These are phyloP conservation scores for Penicillium sp. DNA, from an alignment of 2,329 filamentous ascomycete species.

Conservation along the genomic window DNA sequence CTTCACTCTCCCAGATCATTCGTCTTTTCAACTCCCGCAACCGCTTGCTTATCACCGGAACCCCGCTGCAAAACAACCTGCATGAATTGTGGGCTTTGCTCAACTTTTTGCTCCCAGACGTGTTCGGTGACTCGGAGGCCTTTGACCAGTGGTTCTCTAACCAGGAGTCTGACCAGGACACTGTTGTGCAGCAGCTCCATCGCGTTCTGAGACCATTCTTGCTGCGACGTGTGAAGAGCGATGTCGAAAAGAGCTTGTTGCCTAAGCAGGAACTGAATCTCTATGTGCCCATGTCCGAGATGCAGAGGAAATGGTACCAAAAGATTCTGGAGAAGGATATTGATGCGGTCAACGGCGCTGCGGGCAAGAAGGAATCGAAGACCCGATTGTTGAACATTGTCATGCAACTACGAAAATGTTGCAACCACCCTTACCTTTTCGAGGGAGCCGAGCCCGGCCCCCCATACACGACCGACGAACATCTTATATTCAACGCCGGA, in stretches of 20 bases:
- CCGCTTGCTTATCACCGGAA: conserved; percentile 91
- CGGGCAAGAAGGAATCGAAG: conserved; percentile 95
- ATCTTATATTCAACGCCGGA: conserved; percentile 86
- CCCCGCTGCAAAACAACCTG: conserved; percentile 94
- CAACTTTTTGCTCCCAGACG: conserved; percentile 96
- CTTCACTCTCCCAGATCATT: conserved; percentile 92
- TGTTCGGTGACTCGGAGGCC: conserved; percentile 93
- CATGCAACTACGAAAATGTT: conserved; percentile 98
- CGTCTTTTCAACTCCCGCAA: conserved; percentile 95
- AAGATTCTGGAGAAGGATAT: conserved; percentile 99
- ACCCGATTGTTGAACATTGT: conserved; percentile 96
- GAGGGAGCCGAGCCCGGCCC: conserved; percentile 96
- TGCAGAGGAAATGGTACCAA: conserved; percentile 99
- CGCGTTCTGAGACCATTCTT: conserved; percentile 90
- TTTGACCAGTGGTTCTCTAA: conserved; percentile 98
- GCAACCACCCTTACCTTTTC: conserved; percentile 97
- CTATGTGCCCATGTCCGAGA: conserved; percentile 97
- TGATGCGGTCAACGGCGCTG: conserved; percentile 94
- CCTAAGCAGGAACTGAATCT: conserved; percentile 98
- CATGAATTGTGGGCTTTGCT: conserved; percentile 97
- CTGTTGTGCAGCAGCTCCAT: conserved; percentile 92
- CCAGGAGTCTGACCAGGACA: conserved; percentile 87
- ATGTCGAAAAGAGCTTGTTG: conserved; percentile 95
- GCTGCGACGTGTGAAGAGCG: conserved; percentile 90
- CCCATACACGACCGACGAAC: conserved; percentile 96